phyloP scores from a whole-genome alignment of 148 eudicot species.

The Spergularia marina region DNA sequence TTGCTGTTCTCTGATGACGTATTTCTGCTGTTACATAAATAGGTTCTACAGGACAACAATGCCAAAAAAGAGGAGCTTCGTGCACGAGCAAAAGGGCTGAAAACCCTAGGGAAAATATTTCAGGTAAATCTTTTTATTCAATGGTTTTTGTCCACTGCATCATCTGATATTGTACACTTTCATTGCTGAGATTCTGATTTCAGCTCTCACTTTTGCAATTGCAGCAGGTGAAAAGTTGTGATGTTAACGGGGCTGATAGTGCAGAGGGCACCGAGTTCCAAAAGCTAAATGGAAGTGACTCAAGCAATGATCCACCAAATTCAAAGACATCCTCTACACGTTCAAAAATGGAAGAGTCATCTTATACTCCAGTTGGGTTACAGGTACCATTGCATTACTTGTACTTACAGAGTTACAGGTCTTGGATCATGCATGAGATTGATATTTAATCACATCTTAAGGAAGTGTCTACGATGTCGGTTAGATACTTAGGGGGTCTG shows the following conservation, averaged over 20 bases:
- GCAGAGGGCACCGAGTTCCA: slow-evolving; percentile 38
- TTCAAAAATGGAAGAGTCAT: slow-evolving; percentile 36
- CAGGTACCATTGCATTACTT: slow-evolving; percentile 46
- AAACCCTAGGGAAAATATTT: slow-evolving; percentile 87
- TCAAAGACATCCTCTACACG: slow-evolving; percentile 41
- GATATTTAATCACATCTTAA: neutral
- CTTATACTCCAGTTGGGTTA: slow-evolving; percentile 37
- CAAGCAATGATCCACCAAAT: slow-evolving; percentile 36
- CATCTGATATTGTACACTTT: neutral
- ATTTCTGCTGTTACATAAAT: slow-evolving; percentile 12
- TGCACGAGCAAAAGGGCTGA: slow-evolving; percentile 87
- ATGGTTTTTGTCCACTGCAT: slow-evolving; percentile 7
- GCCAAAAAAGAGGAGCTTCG: slow-evolving; percentile 90
- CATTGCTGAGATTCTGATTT: neutral
- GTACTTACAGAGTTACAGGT: neutral
- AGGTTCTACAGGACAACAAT: slow-evolving; percentile 90
- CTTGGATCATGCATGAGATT: slow-evolving; percentile 1
- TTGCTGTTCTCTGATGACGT: slow-evolving; percentile 18
- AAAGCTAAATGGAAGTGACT: slow-evolving; percentile 54
- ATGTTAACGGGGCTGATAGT: slow-evolving; percentile 50
- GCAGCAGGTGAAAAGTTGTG: slow-evolving; percentile 55
- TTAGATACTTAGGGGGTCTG: too few relatives aligned
- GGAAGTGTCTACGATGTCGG: neutral
- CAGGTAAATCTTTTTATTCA: slow-evolving; percentile 44
- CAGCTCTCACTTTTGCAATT: slow-evolving; percentile 6